Percentiles rank a stretch among this genome's conserved stretches.
phyloP scores from a whole-genome alignment of 1,139 yeast species.

The Sugiyamaella japonica region DNA sequence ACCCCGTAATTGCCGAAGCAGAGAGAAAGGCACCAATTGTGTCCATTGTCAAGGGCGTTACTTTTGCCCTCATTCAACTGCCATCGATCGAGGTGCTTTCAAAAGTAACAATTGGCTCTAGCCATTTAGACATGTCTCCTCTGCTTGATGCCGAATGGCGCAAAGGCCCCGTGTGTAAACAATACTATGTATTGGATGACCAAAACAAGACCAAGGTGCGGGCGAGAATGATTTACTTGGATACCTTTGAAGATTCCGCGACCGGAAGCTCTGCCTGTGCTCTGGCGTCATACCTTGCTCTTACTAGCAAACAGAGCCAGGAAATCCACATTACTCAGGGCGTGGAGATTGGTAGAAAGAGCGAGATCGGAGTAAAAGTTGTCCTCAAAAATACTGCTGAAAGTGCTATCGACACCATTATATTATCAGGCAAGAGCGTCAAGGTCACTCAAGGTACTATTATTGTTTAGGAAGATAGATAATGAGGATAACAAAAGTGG shows the following conservation, averaged over 20 bases:
- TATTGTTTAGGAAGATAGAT: conserved; percentile 11
- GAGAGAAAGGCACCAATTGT: conserved; percentile 15
- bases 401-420: neutral
- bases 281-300: conserved; percentile 16
- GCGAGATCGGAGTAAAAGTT: conserved; percentile 12
- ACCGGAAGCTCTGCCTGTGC: conserved; percentile 23
- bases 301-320: conserved; percentile 4
- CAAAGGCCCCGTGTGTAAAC: conserved; percentile 4
- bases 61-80: conserved; percentile 20
- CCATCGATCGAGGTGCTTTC: conserved; percentile 18
- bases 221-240: conserved; percentile 20
- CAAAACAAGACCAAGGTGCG: conserved; percentile 3
- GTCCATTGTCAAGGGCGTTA: conserved; percentile 23
- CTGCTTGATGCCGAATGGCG: conserved; percentile 7
- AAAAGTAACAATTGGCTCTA: neutral
- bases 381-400: neutral
- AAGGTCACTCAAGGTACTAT: conserved; percentile 6
- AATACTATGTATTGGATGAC: conserved; percentile 7
- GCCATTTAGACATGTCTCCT: conserved; percentile 1
- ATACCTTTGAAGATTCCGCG: conserved; percentile 21
- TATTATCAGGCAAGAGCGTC: conserved; percentile 10
- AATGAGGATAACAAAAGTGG: conserved; percentile 9
- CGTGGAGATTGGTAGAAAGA: conserved; percentile 21
- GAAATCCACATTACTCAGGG: conserved; percentile 19
- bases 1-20: conserved; percentile 2